Conservation (phyloP, 1,139 yeast genomes). For the Taphrina flavorubra region DNA sequence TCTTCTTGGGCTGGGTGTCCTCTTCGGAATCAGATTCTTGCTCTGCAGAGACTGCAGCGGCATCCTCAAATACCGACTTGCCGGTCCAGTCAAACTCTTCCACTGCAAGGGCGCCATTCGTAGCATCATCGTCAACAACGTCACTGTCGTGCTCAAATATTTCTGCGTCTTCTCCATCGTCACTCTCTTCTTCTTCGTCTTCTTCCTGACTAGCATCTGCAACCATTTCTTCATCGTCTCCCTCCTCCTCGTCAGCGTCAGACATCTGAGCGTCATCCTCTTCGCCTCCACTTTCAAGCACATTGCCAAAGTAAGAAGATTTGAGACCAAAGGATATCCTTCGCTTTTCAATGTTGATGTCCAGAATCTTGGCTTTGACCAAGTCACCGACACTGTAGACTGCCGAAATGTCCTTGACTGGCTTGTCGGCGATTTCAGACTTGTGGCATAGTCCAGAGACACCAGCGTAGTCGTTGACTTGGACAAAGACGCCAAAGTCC, state of each 20-base stretch:
- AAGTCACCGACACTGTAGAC: constrained; percentile 49
- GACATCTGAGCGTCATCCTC: constrained; percentile 50
- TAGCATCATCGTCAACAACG: not conserved
- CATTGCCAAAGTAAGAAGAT: constrained; percentile 77
- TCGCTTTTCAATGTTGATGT: constrained; percentile 66
- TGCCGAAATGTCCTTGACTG: constrained; percentile 57
- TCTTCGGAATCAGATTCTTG: constrained; percentile 35
- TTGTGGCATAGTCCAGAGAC: constrained; percentile 88
- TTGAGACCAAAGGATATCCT: constrained; percentile 89
- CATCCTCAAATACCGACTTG: constrained; percentile 45
- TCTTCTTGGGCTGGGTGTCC: constrained; percentile 47
- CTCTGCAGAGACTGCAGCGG: constrained; percentile 1
- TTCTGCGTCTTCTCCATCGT: constrained; percentile 4
- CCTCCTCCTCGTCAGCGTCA: constrained; percentile 52
- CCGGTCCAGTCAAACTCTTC: constrained; percentile 48
- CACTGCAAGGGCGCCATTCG: constrained; percentile 41
- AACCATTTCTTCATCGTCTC: constrained; percentile 58
- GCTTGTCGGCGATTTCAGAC: constrained; percentile 67
- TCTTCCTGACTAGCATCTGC: constrained; percentile 61
- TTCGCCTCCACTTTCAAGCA: constrained; percentile 52
- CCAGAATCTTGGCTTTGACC: constrained; percentile 62
- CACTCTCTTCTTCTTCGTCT: constrained; percentile 47
- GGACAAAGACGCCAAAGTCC: constrained; percentile 90
- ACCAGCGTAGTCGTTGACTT: constrained; percentile 72
- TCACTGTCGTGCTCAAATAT: not conserved